Conservation (phyloP, 331 rosid genomes). For the Acacia pycnantha region DNA sequence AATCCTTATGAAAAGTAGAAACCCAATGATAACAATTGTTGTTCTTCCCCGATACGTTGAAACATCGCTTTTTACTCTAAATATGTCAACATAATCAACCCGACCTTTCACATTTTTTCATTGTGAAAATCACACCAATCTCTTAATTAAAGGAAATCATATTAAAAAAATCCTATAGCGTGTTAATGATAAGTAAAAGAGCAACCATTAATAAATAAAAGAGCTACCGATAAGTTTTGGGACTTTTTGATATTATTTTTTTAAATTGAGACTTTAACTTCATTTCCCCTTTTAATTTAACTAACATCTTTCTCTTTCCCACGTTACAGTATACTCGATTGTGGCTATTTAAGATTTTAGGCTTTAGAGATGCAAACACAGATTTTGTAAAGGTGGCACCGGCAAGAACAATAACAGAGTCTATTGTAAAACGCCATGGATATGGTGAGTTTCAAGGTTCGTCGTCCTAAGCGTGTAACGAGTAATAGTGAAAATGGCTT, state of each 20-base stretch:
- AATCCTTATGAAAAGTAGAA: background rate
- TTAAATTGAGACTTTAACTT: too few species aligned
- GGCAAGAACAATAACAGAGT: background rate
- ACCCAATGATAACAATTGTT: constrained; percentile 1
- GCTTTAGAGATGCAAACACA: background rate
- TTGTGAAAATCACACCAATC: too few species aligned
- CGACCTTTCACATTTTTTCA: background rate
- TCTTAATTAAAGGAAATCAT: too few species aligned
- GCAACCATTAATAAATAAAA: too few species aligned
- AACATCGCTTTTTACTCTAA: background rate
- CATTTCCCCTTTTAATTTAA: background rate
- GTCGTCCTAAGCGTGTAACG: background rate
- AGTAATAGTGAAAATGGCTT: constrained; percentile 21
- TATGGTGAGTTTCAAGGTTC: background rate
- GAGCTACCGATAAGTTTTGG: too few species aligned
- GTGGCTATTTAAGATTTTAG: background rate
- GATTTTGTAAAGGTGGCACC: background rate
- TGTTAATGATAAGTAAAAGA: too few species aligned
- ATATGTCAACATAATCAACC: constrained; percentile 28
- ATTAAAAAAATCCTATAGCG: too few species aligned
- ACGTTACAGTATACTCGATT: background rate
- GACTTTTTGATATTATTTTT: too few species aligned
- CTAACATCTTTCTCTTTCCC: background rate
- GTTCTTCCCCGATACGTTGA: constrained; percentile 29
- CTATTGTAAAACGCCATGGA: constrained; percentile 20